These are phyloP conservation scores for Micromonas pusilla DNA, from an alignment of 139 green algal genomes.

Conservation along the genomic window DNA sequence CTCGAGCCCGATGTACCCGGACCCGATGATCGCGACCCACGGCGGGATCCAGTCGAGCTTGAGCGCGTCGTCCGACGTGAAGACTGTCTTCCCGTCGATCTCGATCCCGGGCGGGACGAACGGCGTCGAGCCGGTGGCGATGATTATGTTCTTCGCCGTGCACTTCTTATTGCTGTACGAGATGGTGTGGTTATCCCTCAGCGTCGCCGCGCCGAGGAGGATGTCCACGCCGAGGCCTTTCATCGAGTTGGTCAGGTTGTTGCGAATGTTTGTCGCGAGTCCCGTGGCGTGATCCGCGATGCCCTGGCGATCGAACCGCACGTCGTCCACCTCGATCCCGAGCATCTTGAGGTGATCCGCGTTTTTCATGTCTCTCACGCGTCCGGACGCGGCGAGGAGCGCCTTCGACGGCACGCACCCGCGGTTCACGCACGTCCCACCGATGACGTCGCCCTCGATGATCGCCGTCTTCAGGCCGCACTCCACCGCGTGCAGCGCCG, in stretches of 20 bases:
- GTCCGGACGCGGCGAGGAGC: constrained; percentile 88
- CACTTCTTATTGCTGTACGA: constrained; percentile 38
- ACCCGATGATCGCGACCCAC: constrained; percentile 98
- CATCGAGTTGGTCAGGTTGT: constrained; percentile 87
- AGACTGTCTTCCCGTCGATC: constrained; percentile 98
- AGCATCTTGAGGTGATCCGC: constrained; percentile 85
- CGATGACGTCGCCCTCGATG: constrained; percentile 93
- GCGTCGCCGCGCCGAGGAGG: constrained; percentile 74
- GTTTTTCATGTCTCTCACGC: constrained; percentile 86
- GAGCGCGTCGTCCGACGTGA: constrained; percentile 94
- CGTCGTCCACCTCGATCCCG: constrained; percentile 63
- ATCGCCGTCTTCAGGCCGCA: constrained; percentile 93
- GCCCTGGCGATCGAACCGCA: constrained; percentile 81
- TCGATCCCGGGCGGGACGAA: constrained; percentile 95
- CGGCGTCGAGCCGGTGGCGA: constrained; percentile 90
- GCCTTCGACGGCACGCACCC: constrained; percentile 94
- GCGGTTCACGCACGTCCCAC: constrained; percentile 98
- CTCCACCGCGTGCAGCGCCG: constrained; percentile 93
- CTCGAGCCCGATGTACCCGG: constrained; percentile 97
- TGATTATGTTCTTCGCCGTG: constrained; percentile 91
- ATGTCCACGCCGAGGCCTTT: constrained; percentile 93
- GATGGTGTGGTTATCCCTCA: constrained; percentile 73
- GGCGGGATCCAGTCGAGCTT: constrained; percentile 97
- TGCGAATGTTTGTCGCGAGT: constrained; percentile 79
- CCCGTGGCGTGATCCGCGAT: constrained; percentile 89